phyloP scores from a whole-genome alignment of 495 filamentous ascomycete genomes.

The Collariella sp. region DNA sequence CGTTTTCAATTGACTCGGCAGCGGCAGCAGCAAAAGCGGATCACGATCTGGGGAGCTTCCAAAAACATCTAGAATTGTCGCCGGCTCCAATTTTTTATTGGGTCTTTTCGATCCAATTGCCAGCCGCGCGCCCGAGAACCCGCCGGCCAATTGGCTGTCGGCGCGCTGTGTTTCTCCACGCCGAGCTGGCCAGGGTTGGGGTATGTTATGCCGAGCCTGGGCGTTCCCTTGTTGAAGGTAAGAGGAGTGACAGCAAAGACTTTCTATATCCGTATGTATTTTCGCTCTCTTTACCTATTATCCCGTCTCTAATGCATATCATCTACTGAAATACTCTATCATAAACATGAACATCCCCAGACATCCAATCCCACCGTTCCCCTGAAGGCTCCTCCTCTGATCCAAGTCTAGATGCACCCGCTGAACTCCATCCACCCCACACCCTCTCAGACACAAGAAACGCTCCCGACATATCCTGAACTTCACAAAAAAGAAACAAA shows the following conservation, averaged over 20 bases:
- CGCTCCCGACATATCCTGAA: not conserved
- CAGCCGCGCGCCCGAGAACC: not conserved
- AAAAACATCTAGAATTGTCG: constrained; percentile 29
- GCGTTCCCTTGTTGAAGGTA: constrained; percentile 7
- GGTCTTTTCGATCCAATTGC: not conserved
- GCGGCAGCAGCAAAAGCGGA: constrained; percentile 8
- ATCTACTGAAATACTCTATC: too few species aligned
- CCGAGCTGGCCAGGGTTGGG: too few species aligned
- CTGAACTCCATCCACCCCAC: not conserved
- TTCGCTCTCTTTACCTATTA: too few species aligned
- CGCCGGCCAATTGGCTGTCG: constrained; percentile 4
- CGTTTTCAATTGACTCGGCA: constrained; percentile 6
- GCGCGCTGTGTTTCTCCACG: constrained; percentile 13
- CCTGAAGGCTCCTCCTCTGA: not conserved
- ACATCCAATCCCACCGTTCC: not conserved
- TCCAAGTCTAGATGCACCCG: constrained; percentile 4
- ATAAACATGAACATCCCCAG: too few species aligned
- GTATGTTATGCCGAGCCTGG: not conserved
- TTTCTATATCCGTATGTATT: not conserved
- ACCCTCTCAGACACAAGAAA: not conserved
- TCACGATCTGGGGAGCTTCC: constrained; percentile 22
- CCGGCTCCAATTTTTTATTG: constrained; percentile 23
- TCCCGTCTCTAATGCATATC: too few species aligned
- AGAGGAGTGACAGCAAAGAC: not conserved
- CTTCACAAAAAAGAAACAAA: not conserved